Percentiles rank a stretch among this genome's conserved stretches.
These are phyloP conservation scores for Talaromyces sp. DNA, from an alignment of 2,329 filamentous ascomycete species.

Conservation along the genomic window DNA sequence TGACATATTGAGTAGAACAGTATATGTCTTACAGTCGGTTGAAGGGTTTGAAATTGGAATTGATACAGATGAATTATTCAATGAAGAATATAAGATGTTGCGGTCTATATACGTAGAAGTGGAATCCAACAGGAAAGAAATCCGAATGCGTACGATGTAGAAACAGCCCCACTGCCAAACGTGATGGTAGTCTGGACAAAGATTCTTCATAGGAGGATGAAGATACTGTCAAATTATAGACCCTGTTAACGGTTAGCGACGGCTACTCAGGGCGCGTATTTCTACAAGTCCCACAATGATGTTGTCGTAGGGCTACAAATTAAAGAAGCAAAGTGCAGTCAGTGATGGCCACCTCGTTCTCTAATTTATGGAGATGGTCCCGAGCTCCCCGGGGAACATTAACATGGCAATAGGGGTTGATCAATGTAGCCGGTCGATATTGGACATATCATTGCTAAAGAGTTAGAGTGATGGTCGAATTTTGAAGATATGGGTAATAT, in stretches of 20 bases:
- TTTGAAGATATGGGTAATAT: background rate
- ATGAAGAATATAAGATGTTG: background rate
- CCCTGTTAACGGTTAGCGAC: background rate
- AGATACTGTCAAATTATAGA: background rate
- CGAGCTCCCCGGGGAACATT: background rate
- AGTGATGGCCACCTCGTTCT: background rate
- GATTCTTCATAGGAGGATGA: background rate
- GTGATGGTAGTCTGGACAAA: background rate
- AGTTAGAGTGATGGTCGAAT: background rate
- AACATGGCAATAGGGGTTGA: background rate
- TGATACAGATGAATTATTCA: background rate
- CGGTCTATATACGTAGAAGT: background rate
- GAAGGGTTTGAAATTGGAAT: background rate
- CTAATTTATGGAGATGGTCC: background rate
- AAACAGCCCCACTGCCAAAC: background rate
- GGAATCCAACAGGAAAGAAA: background rate
- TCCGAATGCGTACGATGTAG: background rate
- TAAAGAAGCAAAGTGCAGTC: background rate
- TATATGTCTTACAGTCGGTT: background rate
- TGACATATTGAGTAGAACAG: slow-evolving; percentile 36
- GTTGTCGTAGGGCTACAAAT: background rate
- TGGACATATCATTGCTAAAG: background rate
- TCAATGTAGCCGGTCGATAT: background rate
- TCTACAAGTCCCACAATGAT: background rate
- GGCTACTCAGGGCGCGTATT: background rate